A percentile compares a stretch with the other conserved stretches of the same genome.
These are phyloP conservation scores for Achaetomium macrosporum DNA, from an alignment of 2,329 filamentous ascomycete species.

Conservation along the genomic window DNA sequence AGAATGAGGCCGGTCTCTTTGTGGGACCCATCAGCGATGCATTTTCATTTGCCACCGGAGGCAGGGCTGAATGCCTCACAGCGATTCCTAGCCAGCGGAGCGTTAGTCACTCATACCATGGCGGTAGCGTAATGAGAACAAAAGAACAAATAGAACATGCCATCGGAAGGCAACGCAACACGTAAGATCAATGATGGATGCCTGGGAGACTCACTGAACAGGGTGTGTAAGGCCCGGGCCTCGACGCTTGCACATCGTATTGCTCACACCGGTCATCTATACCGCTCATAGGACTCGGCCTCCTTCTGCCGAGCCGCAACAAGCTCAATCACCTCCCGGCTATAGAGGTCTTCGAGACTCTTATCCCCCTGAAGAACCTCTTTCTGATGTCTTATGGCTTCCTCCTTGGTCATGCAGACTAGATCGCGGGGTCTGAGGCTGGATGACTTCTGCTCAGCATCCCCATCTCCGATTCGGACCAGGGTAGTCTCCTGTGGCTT, in stretches of 20 bases:
- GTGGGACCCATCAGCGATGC: not conserved
- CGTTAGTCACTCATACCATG: slow-evolving; percentile 7
- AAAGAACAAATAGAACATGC: not conserved
- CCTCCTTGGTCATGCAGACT: slow-evolving; percentile 91
- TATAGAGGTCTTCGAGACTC: slow-evolving; percentile 67
- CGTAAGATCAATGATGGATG: not conserved
- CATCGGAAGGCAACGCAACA: not conserved
- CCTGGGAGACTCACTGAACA: not conserved
- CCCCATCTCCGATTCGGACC: slow-evolving; percentile 54
- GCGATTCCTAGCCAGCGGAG: not conserved
- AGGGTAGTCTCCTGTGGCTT: slow-evolving; percentile 56
- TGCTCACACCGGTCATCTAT: slow-evolving; percentile 33
- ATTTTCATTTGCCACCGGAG: not conserved
- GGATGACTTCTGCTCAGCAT: slow-evolving; percentile 73
- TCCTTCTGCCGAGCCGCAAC: slow-evolving; percentile 65
- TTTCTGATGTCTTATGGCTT: slow-evolving; percentile 73
- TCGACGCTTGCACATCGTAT: not conserved
- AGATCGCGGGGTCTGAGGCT: slow-evolving; percentile 63
- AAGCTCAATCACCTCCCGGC: slow-evolving; percentile 55
- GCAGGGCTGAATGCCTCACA: not conserved
- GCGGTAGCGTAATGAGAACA: not conserved
- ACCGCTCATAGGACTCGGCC: slow-evolving; percentile 55
- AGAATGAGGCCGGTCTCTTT: not conserved
- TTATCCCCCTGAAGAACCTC: slow-evolving; percentile 67
- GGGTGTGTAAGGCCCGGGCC: not conserved